Evolutionary conservation across 768 basidiomycete species (phyloP), one percentile per base, ranked within the genome.

Genomic region (Dioszegia aurantiaca): DNA sequence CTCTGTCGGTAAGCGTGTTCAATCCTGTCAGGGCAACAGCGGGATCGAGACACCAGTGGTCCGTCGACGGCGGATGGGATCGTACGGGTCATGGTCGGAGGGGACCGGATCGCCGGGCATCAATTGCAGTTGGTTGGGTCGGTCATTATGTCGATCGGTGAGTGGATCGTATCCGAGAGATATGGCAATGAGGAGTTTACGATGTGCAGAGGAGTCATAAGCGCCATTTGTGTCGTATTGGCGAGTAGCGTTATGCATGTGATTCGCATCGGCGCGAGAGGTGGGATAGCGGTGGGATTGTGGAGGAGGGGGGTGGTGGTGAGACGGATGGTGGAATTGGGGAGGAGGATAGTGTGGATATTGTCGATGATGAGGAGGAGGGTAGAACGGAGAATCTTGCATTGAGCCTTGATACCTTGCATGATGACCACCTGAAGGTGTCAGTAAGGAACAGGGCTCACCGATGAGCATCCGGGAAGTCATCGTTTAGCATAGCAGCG

Each of bases 1-100:
- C 67, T 62, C 64, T 66, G 64, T 49, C 69, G 67, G 58, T 63
- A 71, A 58, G 67, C 62, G 44, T 71, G 69, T 68, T 71, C 69
- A 30, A 68, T 57, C 10, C 67, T 68, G 47, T 28, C 16, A 21
- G 14, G 27, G 17, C 46, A 47, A 47, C 17, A 33, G 33, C 8
- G 33, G 33, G 33, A 33, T 6, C 6, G 33, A 33, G 28, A 47
- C n/a, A 28, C 46, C 27, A 30, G 46, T 27, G 31, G n/a, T 4
- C 16, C 26, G 14, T 8, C 16, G 16, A 30, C 26, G 46, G 27
- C 16, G 46, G 27, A 30, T 16, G 26, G n/a, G 31, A 17, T 51
- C 30, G 23, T 51, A 8, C 8, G 48, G 48, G 23, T 53, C 51
- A 26, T 53, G 14, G 33, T 33, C 33, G 8, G 33, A 33, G n/a